These are phyloP conservation scores for Clarireedia monteithiana DNA, from an alignment of 2,329 filamentous ascomycete genomes.

Conservation along the genomic window DNA sequence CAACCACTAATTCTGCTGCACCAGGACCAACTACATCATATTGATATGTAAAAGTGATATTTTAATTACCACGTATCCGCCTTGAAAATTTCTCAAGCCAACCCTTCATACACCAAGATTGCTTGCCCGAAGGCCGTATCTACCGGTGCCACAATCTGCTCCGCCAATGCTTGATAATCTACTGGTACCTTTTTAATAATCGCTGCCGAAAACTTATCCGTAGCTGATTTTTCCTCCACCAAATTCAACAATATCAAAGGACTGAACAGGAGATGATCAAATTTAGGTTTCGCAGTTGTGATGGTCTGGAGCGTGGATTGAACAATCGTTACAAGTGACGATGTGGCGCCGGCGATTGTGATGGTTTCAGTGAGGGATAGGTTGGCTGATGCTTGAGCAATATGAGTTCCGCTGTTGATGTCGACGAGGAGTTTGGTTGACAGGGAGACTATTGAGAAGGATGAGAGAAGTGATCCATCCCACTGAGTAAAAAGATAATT, in stretches of 20 bases:
- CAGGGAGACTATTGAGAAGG: slow-evolving; percentile 2
- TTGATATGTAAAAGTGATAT: too few relatives aligned
- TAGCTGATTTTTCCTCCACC: slow-evolving; percentile 34
- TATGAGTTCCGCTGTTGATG: slow-evolving; percentile 34
- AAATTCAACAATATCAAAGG: slow-evolving; percentile 38
- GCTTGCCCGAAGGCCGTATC: slow-evolving; percentile 48
- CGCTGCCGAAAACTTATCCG: slow-evolving; percentile 21
- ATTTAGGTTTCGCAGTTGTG: slow-evolving; percentile 34
- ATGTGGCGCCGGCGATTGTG: slow-evolving; percentile 32
- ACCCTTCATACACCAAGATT: slow-evolving; percentile 27
- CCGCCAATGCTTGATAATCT: slow-evolving; percentile 7
- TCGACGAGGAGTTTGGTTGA: slow-evolving; percentile 33
- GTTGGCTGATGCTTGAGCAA: slow-evolving; percentile 31
- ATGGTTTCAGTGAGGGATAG: slow-evolving; percentile 35
- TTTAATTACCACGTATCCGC: too few relatives aligned
- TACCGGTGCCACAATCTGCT: slow-evolving; percentile 33
- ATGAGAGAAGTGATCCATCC: neutral
- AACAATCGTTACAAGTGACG: slow-evolving; percentile 40
- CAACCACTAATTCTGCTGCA: too few relatives aligned
- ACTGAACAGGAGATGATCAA: slow-evolving; percentile 33
- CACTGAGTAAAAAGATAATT: neutral
- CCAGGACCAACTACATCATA: too few relatives aligned
- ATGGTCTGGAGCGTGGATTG: slow-evolving; percentile 36
- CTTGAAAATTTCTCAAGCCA: neutral
- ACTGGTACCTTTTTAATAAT: slow-evolving; percentile 16